A percentile compares a stretch with the other conserved stretches of the same genome.
Evolutionary conservation across 78 protist genomes (phyloP).

Genomic region (Polysphondylium violaceum): DNA sequence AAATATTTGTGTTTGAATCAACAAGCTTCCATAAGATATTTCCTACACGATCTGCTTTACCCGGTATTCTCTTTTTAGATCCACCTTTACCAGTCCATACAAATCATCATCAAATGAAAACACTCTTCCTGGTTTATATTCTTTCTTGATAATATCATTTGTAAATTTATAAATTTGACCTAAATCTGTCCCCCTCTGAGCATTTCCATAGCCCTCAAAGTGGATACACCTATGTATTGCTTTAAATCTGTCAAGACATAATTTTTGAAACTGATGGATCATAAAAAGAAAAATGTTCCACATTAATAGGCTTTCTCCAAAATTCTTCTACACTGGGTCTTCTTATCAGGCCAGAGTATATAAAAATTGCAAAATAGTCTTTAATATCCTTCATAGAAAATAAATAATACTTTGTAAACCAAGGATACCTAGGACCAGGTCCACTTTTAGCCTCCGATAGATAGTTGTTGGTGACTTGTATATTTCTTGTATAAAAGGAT

Average conservation of each 20-base stretch:
- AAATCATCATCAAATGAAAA: conserved; percentile 40
- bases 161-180: neutral
- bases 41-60: conserved; percentile 33
- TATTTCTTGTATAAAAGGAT: too few relatives aligned
- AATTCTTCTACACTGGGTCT: neutral
- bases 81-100: conserved; percentile 40
- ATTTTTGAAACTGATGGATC: neutral
- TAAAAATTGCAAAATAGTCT: neutral
- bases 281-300: neutral
- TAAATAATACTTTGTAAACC: too few relatives aligned
- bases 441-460: too few relatives aligned
- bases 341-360: neutral
- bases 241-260: neutral
- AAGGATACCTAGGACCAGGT: too few relatives aligned
- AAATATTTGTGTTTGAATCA: conserved; percentile 8
- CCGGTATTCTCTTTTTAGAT: conserved; percentile 9
- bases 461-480: too few relatives aligned
- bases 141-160: neutral
- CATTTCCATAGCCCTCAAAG: neutral
- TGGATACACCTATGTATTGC: neutral
- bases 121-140: neutral
- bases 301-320: neutral
- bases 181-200: too few relatives aligned
- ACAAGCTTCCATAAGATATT: conserved; percentile 21
- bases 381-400: neutral